phyloP scores from a whole-genome alignment of 495 filamentous ascomycete species.

The Lophiotrema nucula region DNA sequence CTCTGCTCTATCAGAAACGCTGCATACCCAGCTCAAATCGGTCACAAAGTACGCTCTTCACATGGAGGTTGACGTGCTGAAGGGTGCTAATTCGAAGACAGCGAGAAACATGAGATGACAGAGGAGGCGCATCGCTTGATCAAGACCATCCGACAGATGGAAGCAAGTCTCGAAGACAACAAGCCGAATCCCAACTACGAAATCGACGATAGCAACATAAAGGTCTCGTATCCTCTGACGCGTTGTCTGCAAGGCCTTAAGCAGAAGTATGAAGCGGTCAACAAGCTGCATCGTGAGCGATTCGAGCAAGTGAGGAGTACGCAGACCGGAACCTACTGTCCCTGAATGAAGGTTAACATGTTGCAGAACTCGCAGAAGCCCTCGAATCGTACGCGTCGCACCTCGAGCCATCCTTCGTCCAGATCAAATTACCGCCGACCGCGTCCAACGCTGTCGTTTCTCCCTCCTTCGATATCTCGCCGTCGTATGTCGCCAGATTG shows the following conservation, averaged over 20 bases:
- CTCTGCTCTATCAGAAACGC: constrained; percentile 77
- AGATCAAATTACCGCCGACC: constrained; percentile 77
- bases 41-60: constrained; percentile 58
- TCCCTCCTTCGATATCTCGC: constrained; percentile 81
- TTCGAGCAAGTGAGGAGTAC: constrained; percentile 93
- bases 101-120: constrained; percentile 82
- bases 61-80: not conserved
- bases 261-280: constrained; percentile 78
- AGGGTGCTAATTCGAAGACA: constrained; percentile 38
- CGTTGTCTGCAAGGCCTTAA: constrained; percentile 74
- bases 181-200: constrained; percentile 61
- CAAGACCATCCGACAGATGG: constrained; percentile 86
- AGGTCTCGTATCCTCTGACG: constrained; percentile 75
- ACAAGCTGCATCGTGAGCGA: constrained; percentile 78
- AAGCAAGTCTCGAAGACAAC: constrained; percentile 77
- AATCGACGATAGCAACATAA: constrained; percentile 62
- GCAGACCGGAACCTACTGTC: too few species aligned
- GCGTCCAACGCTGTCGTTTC: constrained; percentile 71
- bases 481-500: constrained; percentile 79
- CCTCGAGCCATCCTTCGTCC: constrained; percentile 81
- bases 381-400: constrained; percentile 94
- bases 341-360: constrained; percentile 28
- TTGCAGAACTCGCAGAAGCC: constrained; percentile 80
- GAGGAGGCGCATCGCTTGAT: constrained; percentile 86
- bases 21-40: constrained; percentile 76